Evolutionary conservation across 2,329 filamentous ascomycete species (phyloP), one percentile per base, ranked within the genome.

Genomic region (Colletotrichum navitas): DNA sequence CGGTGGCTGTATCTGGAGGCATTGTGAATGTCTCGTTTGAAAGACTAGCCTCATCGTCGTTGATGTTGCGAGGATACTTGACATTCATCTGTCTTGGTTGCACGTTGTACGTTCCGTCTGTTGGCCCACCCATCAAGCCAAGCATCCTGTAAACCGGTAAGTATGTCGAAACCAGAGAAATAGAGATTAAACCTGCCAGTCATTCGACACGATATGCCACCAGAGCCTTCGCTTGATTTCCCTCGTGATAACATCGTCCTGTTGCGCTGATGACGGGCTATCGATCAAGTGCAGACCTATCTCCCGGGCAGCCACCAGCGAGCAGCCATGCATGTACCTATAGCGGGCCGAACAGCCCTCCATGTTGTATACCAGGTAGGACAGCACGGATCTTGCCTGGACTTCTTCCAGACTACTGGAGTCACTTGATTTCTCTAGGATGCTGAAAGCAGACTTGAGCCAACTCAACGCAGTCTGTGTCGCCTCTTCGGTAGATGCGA

Each of bases 201-300:
- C 83, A 5, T 79, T 81, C 0, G 80, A 76, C 12, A 78, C 78
- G 7, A 85, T 76, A 72, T 84, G 82, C 83, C 83, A 85, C 84
- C 83, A 85, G 4, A 84, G 73, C 56, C 84, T 77, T 24, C 83
- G 76, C 51, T 80, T 83, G 47, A 82, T 78, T 65, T 85, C 84
- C 6, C 74, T 75, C 43, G 76, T 77, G 3, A 73, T 72, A 26
- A 71, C 67, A 24, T 76, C 78, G 10, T 78, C 74, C 24, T 69
- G 45, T 3, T 76, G 75, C 1, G 74, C 73, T 8, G 74, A 73
- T 5, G 74, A 72, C 2, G 79, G 74, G n/a, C 81, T 76, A 60
- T 85, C 84, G 0, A 83, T 73, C 10, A 83, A 76, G 73, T 85
- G 83, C 5, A 85, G 55, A 4, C 77, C 76, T 7, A 84, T 76